phyloP scores from a whole-genome alignment of 2,329 filamentous ascomycete genomes.

The Monilinia vaccinii-corymbosi region DNA sequence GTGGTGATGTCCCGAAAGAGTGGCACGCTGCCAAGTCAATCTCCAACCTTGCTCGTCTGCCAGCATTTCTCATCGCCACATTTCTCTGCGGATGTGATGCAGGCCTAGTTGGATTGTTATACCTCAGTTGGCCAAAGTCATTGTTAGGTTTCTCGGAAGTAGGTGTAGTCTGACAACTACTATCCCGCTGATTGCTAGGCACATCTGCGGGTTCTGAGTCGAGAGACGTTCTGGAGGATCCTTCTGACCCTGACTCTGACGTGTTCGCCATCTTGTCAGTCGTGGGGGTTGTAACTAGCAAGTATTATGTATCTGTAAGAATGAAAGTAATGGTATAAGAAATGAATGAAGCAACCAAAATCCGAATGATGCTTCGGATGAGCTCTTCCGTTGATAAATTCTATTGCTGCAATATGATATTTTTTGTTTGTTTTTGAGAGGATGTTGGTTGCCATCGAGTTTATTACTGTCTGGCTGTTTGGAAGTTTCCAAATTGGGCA shows the following conservation, averaged over 20 bases:
- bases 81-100: background rate
- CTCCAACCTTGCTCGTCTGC: background rate
- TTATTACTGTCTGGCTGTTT: background rate
- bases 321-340: background rate
- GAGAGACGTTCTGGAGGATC: background rate
- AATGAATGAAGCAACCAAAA: background rate
- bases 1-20: background rate
- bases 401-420: background rate
- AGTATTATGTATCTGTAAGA: background rate
- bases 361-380: background rate
- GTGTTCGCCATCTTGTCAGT: background rate
- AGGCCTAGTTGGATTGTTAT: background rate
- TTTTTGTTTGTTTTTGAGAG: background rate
- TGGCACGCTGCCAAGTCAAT: background rate
- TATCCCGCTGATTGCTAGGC: background rate
- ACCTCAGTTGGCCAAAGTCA: background rate
- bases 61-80: background rate
- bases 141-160: background rate
- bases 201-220: background rate
- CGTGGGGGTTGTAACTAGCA: background rate
- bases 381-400: background rate
- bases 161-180: background rate
- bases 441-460: background rate
- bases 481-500: background rate
- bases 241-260: background rate